Percentiles rank a stretch among this genome's conserved stretches.
Conservation (phyloP, 139 green algal genomes). For the Gonium pectorale region DNA sequence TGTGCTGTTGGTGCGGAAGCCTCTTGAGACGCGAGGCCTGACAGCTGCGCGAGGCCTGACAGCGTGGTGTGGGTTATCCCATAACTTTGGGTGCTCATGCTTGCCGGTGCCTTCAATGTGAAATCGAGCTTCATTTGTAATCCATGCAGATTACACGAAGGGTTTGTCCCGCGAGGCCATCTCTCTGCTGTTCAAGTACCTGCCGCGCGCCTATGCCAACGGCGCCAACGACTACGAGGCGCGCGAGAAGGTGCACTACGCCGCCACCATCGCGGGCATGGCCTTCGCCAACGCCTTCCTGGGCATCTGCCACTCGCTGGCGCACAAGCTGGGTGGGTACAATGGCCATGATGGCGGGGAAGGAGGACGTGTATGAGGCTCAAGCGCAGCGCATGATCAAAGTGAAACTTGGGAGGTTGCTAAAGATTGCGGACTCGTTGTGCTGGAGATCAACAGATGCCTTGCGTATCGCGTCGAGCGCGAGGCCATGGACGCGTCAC, state of each 20-base stretch:
- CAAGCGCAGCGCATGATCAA: no score
- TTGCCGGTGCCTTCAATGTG: not conserved
- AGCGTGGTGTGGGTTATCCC: no score
- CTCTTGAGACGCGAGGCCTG: no score
- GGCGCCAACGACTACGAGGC: constrained; percentile 67
- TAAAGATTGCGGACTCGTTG: no score
- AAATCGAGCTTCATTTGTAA: not conserved
- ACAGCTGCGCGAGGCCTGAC: no score
- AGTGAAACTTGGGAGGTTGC: no score
- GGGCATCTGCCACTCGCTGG: constrained; percentile 82
- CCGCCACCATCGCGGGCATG: constrained; percentile 83
- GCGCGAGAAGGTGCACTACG: constrained; percentile 78
- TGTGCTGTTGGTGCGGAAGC: no score
- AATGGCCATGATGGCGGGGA: no score
- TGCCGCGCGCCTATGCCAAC: constrained; percentile 64
- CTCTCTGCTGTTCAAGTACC: constrained; percentile 71
- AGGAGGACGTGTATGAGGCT: no score
- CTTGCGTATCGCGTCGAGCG: no score
- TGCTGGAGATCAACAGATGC: no score
- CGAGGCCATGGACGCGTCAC: no score
- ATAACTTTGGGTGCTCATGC: not conserved
- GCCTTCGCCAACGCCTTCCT: constrained; percentile 85
- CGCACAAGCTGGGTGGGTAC: constrained; percentile 68
- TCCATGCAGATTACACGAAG: constrained; percentile 69
- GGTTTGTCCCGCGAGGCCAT: constrained; percentile 70